Base-by-base conservation (phyloP, 805 yeast species). In the Candida lessepsii region DNA sequence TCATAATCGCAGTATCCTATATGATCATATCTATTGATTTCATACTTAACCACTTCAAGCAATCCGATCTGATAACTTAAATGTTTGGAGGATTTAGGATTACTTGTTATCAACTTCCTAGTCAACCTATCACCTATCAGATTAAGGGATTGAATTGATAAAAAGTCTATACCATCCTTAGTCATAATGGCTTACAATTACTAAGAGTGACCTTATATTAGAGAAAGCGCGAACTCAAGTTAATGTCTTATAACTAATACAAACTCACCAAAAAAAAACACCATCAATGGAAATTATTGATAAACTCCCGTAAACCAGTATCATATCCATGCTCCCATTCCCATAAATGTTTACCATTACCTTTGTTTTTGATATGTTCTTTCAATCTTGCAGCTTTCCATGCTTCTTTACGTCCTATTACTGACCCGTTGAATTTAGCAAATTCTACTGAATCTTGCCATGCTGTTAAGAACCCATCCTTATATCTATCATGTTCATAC, bases 301-400 rank as follows among this genome's bases (percentile, higher is more conserved):
- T 45, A 39, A 72, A 80, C 36, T 69, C 70, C 26, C 61, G 58
- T 24, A 77, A 49, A 0, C 88, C 97, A 34, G 75, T 73, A 36
- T 76, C 77, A 53, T 78, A 89, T 0, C 96, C 97, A 50, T 84
- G 95, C 19, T 83, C 88, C 84, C 87, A 91, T 60, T 86, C 96
- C 96, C 96, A 91, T 39, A 80, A 40, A 54, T 70, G 75, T 10
- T 67, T 67, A 50, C 82, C 73, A 5, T 63, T 51, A 5, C 93
- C 93, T 47, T 76, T 73, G 6, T 61, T 55, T 9, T 60, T 49
- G 16, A 78, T 53, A 58, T 90, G 95, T 51, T 87, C 86, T 2
- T 53, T 55, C 23, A 74, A 61, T 46, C 97, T 73, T 14, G 83
- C 75, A 9, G 52, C 48, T 45, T 71, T 78, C 93, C 91, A 84